These are phyloP conservation scores for Thalassiosira pacifica DNA, from an alignment of 352 stramenopile genomes.

Conservation along the genomic window DNA sequence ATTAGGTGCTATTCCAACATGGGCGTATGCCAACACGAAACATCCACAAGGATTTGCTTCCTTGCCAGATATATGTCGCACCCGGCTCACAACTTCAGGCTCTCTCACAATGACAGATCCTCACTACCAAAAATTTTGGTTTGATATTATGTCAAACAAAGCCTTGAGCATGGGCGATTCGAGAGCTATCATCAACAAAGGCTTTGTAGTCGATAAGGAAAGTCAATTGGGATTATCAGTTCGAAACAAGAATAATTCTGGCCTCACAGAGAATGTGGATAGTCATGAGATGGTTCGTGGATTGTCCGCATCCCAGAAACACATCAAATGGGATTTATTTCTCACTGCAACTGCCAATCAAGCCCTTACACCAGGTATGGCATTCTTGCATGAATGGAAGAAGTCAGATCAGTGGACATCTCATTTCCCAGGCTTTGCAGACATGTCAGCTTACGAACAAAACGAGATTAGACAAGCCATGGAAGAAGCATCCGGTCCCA, in stretches of 20 bases:
- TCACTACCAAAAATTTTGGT: background rate
- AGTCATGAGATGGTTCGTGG: slow-evolving; percentile 13
- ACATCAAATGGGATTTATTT: slow-evolving; percentile 37
- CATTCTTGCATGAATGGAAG: slow-evolving; percentile 30
- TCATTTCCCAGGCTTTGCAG: slow-evolving; percentile 16
- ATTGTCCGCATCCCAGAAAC: slow-evolving; percentile 32
- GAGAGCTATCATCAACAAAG: slow-evolving; percentile 5
- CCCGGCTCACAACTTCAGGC: background rate
- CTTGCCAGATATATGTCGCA: background rate
- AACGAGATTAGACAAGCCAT: slow-evolving; percentile 22
- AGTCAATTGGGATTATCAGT: slow-evolving; percentile 21
- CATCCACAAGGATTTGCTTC: slow-evolving; percentile 5
- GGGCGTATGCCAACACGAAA: background rate
- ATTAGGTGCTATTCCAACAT: slow-evolving; percentile 9
- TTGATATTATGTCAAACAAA: slow-evolving; percentile 12
- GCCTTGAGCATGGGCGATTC: slow-evolving; percentile 20
- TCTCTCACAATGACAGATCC: background rate
- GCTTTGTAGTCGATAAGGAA: slow-evolving; percentile 23
- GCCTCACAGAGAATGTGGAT: slow-evolving; percentile 16
- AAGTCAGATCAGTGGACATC: slow-evolving; percentile 6
- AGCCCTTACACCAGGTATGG: background rate
- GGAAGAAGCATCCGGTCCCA: slow-evolving; percentile 7
- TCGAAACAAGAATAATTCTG: background rate
- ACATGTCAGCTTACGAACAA: slow-evolving; percentile 12
- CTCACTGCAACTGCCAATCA: slow-evolving; percentile 34